Conservation (phyloP, 805 yeast genomes). For the Wickerhamomyces chaumierensis region DNA sequence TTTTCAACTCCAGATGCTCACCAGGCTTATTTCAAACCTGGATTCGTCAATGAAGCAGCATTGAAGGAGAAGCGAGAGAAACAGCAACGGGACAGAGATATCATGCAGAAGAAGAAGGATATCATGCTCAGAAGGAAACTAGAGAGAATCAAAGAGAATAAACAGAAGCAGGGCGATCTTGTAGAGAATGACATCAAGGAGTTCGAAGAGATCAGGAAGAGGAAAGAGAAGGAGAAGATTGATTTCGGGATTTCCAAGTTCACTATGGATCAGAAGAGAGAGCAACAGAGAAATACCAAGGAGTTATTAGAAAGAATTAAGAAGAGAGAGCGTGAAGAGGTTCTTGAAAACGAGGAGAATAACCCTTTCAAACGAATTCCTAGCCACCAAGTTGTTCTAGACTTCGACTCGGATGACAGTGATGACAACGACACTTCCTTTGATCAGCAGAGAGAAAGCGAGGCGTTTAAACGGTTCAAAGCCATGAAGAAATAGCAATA, state of each 20-base stretch:
- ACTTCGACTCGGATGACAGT: background rate
- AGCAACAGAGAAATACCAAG: background rate
- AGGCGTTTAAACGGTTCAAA: background rate
- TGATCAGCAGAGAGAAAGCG: background rate
- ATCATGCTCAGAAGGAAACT: constrained; percentile 21
- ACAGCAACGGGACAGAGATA: constrained; percentile 14
- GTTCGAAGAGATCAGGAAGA: constrained; percentile 4
- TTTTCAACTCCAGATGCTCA: constrained; percentile 33
- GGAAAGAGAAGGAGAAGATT: background rate
- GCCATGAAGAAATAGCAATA: background rate
- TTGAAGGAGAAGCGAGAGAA: constrained; percentile 20
- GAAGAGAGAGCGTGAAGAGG: background rate
- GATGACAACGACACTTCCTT: background rate
- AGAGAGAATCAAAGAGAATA: constrained; percentile 18
- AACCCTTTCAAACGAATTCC: background rate
- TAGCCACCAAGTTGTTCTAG: background rate
- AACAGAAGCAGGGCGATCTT: constrained; percentile 16
- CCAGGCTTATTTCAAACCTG: constrained; percentile 38
- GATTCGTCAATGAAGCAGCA: constrained; percentile 22
- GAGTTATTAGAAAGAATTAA: background rate
- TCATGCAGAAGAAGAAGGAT: constrained; percentile 20
- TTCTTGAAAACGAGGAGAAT: background rate
- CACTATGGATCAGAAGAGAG: background rate
- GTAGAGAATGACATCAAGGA: constrained; percentile 21
- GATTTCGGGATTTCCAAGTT: background rate